Percentiles rank a stretch among this genome's conserved stretches.
phyloP scores from a whole-genome alignment of 345 rosid species.

The Bruguiera parviflora region DNA sequence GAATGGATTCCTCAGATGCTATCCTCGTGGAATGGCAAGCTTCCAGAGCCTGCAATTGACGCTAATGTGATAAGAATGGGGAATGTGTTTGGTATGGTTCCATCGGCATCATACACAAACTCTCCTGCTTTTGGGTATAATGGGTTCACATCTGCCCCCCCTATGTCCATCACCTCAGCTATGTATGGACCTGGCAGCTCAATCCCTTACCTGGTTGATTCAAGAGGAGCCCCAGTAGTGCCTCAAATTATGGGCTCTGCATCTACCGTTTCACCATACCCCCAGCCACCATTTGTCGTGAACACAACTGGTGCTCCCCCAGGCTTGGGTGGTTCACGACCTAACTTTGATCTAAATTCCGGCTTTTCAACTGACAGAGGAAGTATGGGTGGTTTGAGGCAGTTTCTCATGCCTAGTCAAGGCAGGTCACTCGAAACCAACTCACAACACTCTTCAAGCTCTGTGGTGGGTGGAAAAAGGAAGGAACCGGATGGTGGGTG shows the following conservation, averaged over 20 bases:
- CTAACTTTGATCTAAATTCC: constrained; percentile 63
- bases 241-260: constrained; percentile 61
- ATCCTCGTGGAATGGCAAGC: constrained; percentile 59
- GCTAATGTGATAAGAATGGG: constrained; percentile 47
- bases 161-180: constrained; percentile 51
- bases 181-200: constrained; percentile 58
- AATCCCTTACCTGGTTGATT: constrained; percentile 70
- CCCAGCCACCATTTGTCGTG: constrained; percentile 65
- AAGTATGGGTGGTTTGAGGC: constrained; percentile 49
- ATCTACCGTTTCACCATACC: constrained; percentile 42
- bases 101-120: constrained; percentile 51
- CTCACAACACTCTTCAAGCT: constrained; percentile 56
- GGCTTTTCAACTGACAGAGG: constrained; percentile 63
- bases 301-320: constrained; percentile 49
- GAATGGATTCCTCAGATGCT: constrained; percentile 42
- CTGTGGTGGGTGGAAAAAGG: constrained; percentile 65
- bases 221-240: constrained; percentile 61
- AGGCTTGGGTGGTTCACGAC: constrained; percentile 49
- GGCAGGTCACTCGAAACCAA: constrained; percentile 43
- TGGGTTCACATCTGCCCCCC: constrained; percentile 46
- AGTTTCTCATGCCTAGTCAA: constrained; percentile 56
- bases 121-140: constrained; percentile 58
- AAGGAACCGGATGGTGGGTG: constrained; percentile 82
- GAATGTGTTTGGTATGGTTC: constrained; percentile 51
- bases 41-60: constrained; percentile 42